These are phyloP conservation scores for Neonectria faginata DNA, from an alignment of 2,329 filamentous ascomycete genomes.

Conservation along the genomic window DNA sequence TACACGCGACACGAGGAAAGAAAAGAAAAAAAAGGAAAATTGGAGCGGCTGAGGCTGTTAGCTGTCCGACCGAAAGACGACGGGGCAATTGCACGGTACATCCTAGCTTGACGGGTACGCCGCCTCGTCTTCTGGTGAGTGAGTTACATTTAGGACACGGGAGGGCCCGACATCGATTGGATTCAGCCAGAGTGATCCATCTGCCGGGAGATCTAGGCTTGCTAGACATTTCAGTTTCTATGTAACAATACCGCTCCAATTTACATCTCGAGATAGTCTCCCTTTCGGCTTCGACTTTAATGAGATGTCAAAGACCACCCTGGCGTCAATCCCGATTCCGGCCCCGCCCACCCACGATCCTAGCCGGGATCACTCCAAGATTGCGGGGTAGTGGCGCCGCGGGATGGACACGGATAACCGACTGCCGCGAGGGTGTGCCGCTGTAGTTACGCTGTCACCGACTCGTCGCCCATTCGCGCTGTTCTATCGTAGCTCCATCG, in stretches of 20 bases:
- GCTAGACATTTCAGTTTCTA: too few relatives aligned
- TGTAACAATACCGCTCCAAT: too few relatives aligned
- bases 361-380: not conserved
- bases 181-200: too few relatives aligned
- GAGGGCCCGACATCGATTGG: not conserved
- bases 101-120: too few relatives aligned
- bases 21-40: conserved; percentile 4
- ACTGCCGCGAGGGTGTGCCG: not conserved
- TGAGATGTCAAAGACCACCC: not conserved
- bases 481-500: not conserved
- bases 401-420: conserved; percentile 4
- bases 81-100: not conserved
- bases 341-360: conserved; percentile 4
- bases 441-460: not conserved
- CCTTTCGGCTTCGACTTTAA: too few relatives aligned
- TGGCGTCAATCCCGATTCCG: not conserved
- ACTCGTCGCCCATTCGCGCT: not conserved
- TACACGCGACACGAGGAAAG: conserved; percentile 1
- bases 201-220: too few relatives aligned
- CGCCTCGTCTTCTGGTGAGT: too few relatives aligned
- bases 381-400: conserved; percentile 17
- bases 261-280: not conserved
- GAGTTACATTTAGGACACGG: too few relatives aligned
- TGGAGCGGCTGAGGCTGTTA: not conserved
- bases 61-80: conserved; percentile 1